Evolutionary conservation across 345 rosid species (phyloP).

Genomic region (Eucalyptus melliodora): DNA sequence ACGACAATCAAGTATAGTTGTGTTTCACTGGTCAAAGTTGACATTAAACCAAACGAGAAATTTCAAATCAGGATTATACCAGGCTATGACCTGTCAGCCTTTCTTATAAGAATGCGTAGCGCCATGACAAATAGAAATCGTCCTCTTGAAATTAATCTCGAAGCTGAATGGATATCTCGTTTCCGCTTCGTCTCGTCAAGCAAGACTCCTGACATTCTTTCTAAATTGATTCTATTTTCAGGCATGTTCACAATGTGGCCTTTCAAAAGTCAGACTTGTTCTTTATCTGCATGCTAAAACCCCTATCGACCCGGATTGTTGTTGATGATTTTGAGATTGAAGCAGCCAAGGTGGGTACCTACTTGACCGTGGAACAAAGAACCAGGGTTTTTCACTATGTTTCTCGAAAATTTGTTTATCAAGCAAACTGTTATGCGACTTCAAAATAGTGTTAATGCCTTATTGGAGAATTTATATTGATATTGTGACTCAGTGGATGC

Average conservation of each 20-base stretch:
- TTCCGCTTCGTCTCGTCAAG: background rate
- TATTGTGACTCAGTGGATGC: constrained; percentile 67
- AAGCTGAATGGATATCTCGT: background rate
- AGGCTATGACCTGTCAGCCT: background rate
- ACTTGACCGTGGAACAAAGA: background rate
- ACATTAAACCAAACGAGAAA: background rate
- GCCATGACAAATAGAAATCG: background rate
- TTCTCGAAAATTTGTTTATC: background rate
- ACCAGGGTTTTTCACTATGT: background rate
- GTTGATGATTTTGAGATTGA: constrained; percentile 65
- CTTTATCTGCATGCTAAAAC: constrained; percentile 83
- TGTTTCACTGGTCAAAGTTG: background rate
- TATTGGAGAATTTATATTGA: background rate
- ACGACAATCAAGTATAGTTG: background rate
- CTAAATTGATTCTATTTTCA: constrained; percentile 6
- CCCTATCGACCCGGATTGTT: constrained; percentile 42
- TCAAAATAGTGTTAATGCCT: background rate
- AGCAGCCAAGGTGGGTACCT: constrained; percentile 62
- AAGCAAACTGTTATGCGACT: background rate
- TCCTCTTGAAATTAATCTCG: background rate
- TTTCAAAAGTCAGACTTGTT: constrained; percentile 90
- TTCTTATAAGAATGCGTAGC: background rate
- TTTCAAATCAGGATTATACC: background rate
- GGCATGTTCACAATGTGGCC: constrained; percentile 85
- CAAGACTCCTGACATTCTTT: background rate